Evolutionary conservation across 768 basidiomycete genomes (phyloP).

Genomic region (Cantharellus cinnabarinus): DNA sequence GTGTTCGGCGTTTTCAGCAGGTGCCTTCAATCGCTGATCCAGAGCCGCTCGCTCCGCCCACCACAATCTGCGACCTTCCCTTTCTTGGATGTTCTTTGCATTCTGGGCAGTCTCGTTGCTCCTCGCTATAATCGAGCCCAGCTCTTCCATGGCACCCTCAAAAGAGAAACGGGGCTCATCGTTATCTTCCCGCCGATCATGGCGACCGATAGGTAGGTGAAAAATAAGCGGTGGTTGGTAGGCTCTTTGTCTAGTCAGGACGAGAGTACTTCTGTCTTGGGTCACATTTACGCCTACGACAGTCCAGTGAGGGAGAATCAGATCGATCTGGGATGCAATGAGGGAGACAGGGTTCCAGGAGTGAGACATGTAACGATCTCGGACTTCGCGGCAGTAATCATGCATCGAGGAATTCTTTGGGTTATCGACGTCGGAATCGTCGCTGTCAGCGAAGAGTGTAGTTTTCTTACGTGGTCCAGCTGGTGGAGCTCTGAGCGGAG

Average conservation of each 20-base stretch:
- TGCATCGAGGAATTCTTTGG: conserved; percentile 16
- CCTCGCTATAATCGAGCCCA: conserved; percentile 56
- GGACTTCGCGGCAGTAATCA: conserved; percentile 42
- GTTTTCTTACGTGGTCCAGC: conserved; percentile 5
- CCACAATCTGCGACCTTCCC: conserved; percentile 51
- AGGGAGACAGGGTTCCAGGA: conserved; percentile 23
- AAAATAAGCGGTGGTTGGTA: conserved; percentile 52
- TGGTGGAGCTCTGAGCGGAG: conserved; percentile 16
- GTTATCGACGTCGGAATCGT: conserved; percentile 13
- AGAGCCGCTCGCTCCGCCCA: conserved; percentile 64
- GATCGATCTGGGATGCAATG: conserved; percentile 22
- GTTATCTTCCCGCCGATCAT: conserved; percentile 60
- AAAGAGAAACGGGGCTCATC: conserved; percentile 47
- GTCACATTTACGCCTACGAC: conserved; percentile 68
- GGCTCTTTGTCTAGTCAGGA: conserved; percentile 59
- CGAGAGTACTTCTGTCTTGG: conserved; percentile 62
- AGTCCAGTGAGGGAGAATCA: conserved; percentile 51
- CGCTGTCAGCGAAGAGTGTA: conserved; percentile 8
- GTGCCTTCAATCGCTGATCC: conserved; percentile 51
- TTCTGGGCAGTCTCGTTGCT: conserved; percentile 59
- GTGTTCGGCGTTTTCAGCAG: conserved; percentile 76
- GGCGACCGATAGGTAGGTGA: conserved; percentile 58
- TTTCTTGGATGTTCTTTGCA: conserved; percentile 51
- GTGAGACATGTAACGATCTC: conserved; percentile 27
- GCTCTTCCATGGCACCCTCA: conserved; percentile 48